Conservation (phyloP, 2,329 filamentous ascomycete genomes). For the Cadophora sp. region DNA sequence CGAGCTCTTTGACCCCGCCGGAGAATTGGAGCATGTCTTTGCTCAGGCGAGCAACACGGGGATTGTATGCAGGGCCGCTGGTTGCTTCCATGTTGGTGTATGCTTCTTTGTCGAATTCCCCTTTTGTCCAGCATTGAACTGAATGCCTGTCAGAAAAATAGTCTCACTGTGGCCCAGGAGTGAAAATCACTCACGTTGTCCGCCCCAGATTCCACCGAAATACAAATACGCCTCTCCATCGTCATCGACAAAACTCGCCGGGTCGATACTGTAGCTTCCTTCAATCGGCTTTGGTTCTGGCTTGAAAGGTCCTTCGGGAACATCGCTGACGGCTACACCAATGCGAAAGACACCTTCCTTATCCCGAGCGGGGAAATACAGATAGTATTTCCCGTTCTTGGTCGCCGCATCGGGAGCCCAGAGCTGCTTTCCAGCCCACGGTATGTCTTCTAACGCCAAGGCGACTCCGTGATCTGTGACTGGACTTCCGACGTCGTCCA, state of each 20-base stretch:
- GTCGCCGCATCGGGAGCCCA: conserved; percentile 80
- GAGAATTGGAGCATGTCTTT: conserved; percentile 71
- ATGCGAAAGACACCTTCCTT: conserved; percentile 74
- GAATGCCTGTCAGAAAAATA: conserved; percentile 7
- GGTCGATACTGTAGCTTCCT: conserved; percentile 79
- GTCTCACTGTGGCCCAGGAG: not conserved
- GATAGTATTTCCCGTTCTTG: conserved; percentile 74
- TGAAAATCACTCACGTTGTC: conserved; percentile 55
- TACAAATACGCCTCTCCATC: conserved; percentile 71
- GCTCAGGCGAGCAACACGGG: conserved; percentile 69
- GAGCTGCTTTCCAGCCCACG: conserved; percentile 80
- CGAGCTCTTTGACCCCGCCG: conserved; percentile 61
- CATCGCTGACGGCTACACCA: conserved; percentile 70
- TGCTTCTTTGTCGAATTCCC: conserved; percentile 60
- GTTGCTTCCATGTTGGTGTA: conserved; percentile 64
- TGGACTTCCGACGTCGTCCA: conserved; percentile 59
- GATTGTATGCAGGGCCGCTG: conserved; percentile 65
- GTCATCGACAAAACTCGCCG: conserved; percentile 78
- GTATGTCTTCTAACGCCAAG: conserved; percentile 68
- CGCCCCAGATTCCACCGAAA: conserved; percentile 83
- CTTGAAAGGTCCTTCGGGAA: conserved; percentile 73
- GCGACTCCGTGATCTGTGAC: conserved; percentile 78
- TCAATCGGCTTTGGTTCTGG: conserved; percentile 69
- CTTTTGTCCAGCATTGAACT: conserved; percentile 73
- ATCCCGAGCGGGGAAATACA: conserved; percentile 80